These are phyloP conservation scores for Psilocybe sp. DNA, from an alignment of 768 basidiomycete genomes.

Conservation along the genomic window DNA sequence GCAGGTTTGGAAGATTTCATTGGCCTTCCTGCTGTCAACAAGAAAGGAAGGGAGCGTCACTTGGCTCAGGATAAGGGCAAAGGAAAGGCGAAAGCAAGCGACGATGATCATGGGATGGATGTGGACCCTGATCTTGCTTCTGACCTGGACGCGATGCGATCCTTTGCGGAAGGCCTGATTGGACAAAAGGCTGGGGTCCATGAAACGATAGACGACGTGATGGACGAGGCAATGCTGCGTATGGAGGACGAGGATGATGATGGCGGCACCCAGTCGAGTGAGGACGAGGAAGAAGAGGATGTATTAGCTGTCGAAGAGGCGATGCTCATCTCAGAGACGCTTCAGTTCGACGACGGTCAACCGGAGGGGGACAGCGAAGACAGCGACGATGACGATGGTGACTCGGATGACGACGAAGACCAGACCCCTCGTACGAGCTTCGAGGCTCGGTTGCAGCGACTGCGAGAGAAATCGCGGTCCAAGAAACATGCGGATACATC, in stretches of 20 bases:
- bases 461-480: slow-evolving; percentile 29
- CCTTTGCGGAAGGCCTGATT: slow-evolving; percentile 50
- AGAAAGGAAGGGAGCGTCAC: slow-evolving; percentile 10
- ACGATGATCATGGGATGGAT: slow-evolving; percentile 51
- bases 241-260: slow-evolving; percentile 46
- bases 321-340: slow-evolving; percentile 34
- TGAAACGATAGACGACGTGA: slow-evolving; percentile 67
- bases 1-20: slow-evolving; percentile 30
- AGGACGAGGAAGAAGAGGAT: slow-evolving; percentile 35
- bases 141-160: slow-evolving; percentile 46
- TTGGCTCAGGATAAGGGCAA: slow-evolving; percentile 13
- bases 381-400: slow-evolving; percentile 32
- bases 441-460: slow-evolving; percentile 38
- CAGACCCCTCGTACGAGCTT: slow-evolving; percentile 42
- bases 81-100: slow-evolving; percentile 16
- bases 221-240: slow-evolving; percentile 47
- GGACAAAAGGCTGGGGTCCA: slow-evolving; percentile 39
- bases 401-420: slow-evolving; percentile 28
- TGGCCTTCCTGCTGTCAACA: slow-evolving; percentile 14
- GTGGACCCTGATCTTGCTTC: slow-evolving; percentile 52
- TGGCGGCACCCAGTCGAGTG: slow-evolving; percentile 25
- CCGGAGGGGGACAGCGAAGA: slow-evolving; percentile 34
- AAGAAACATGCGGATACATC: slow-evolving; percentile 23
- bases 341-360: slow-evolving; percentile 27
- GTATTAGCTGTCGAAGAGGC: slow-evolving; percentile 44